Evolutionary conservation across 768 basidiomycete species (phyloP).

Genomic region (Collybia nuda): DNA sequence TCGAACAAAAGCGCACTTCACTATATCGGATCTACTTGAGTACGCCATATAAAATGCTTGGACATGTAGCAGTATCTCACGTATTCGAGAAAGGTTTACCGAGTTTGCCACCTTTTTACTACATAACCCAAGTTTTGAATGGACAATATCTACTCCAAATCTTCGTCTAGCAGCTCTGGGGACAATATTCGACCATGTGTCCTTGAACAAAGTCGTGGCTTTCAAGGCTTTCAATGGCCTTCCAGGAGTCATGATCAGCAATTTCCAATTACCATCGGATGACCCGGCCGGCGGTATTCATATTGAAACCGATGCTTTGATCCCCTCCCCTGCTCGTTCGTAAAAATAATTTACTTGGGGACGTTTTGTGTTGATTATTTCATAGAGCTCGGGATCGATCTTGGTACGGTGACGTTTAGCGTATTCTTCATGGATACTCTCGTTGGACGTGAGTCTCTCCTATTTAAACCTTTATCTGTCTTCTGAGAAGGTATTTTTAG

Average conservation of each 20-base stretch:
- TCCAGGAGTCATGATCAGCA: constrained; percentile 68
- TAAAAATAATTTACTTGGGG: constrained; percentile 15
- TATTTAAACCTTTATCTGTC: constrained; percentile 2
- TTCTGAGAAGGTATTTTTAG: constrained; percentile 27
- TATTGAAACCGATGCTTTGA: constrained; percentile 64
- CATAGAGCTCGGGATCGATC: constrained; percentile 66
- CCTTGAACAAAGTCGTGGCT: constrained; percentile 56
- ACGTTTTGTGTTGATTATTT: constrained; percentile 7
- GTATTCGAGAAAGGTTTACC: constrained; percentile 47
- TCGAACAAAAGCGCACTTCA: constrained; percentile 46
- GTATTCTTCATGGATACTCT: constrained; percentile 54
- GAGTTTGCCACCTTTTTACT: constrained; percentile 64
- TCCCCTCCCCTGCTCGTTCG: constrained; percentile 67
- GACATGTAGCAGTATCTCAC: not conserved
- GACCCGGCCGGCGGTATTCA: constrained; percentile 69
- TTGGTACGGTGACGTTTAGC: constrained; percentile 65
- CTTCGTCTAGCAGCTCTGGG: constrained; percentile 66
- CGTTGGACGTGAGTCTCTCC: constrained; percentile 56
- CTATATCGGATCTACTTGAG: constrained; percentile 52
- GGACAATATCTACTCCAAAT: constrained; percentile 68
- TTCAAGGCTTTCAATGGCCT: constrained; percentile 73
- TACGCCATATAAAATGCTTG: constrained; percentile 30
- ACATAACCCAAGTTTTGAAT: constrained; percentile 63
- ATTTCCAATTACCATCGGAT: constrained; percentile 70
- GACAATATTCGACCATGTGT: constrained; percentile 66